Percentiles rank a stretch among this genome's conserved stretches.
phyloP scores from a whole-genome alignment of 2,329 filamentous ascomycete genomes.

The Colletotrichum tamarilloi region DNA sequence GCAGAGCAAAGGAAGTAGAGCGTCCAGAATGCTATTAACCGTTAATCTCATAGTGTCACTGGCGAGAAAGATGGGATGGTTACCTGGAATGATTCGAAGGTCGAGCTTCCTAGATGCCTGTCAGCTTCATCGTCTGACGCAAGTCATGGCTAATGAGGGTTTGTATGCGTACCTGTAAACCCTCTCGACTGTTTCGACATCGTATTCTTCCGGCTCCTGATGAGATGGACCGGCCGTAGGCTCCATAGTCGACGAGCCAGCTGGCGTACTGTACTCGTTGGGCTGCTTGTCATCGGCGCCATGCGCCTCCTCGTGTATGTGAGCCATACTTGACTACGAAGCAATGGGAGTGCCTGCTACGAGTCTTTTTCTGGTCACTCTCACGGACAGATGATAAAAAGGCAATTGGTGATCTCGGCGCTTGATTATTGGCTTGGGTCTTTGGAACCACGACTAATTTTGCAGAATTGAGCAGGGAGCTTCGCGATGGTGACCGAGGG shows the following conservation, averaged over 20 bases:
- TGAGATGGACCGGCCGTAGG: constrained; percentile 27
- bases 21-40: constrained; percentile 80
- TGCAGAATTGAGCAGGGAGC: neutral
- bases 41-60: neutral
- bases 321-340: constrained; percentile 61
- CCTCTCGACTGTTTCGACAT: constrained; percentile 62
- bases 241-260: constrained; percentile 1
- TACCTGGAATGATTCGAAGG: constrained; percentile 68
- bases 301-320: constrained; percentile 43
- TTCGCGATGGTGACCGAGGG: neutral
- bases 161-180: constrained; percentile 57
- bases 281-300: constrained; percentile 46
- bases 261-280: constrained; percentile 27
- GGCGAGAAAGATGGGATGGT: neutral
- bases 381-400: neutral
- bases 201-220: constrained; percentile 52
- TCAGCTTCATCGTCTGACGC: neutral
- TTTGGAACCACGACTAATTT: neutral
- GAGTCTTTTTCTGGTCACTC: constrained; percentile 54
- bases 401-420: neutral
- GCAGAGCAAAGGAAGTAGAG: constrained; percentile 94
- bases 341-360: constrained; percentile 65
- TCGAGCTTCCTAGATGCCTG: constrained; percentile 60
- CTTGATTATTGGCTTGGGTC: neutral
- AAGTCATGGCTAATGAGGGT: neutral